Conservation (phyloP, 306 rosid species). For the Senna siamea region DNA sequence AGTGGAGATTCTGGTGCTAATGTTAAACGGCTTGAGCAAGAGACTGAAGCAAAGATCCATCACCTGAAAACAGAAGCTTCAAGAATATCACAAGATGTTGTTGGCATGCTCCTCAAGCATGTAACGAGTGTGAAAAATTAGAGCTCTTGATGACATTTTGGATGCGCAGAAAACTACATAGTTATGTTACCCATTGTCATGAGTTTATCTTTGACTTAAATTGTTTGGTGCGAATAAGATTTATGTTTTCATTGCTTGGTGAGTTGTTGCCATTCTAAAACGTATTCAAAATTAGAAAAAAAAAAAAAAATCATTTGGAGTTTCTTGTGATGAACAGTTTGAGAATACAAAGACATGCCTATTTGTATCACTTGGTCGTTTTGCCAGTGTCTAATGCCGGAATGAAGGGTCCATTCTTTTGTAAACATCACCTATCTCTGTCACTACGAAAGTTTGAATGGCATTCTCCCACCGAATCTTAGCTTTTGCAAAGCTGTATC, state of each 20-base stretch:
- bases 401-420: neutral
- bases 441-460: neutral
- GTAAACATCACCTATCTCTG: neutral
- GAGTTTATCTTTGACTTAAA: conserved; percentile 38
- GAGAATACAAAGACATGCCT: conserved; percentile 16
- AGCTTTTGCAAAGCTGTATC: no score
- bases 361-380: conserved; percentile 15
- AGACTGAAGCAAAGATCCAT: conserved; percentile 71
- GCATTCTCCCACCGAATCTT: neutral
- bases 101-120: conserved; percentile 74
- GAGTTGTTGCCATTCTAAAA: conserved; percentile 28
- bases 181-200: conserved; percentile 36
- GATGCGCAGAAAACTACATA: conserved; percentile 25
- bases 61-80: conserved; percentile 66
- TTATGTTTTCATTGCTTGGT: conserved; percentile 34
- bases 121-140: conserved; percentile 77
- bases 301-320: conserved; percentile 40
- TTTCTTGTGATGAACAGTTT: conserved; percentile 33
- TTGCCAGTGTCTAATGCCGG: no score
- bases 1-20: conserved; percentile 98
- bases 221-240: conserved; percentile 40
- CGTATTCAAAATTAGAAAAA: no score
- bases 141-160: conserved; percentile 39
- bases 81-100: conserved; percentile 77
- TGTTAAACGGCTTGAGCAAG: conserved; percentile 88